These are phyloP conservation scores for Xylaria polymorpha DNA, from an alignment of 2,329 filamentous ascomycete genomes.

Conservation along the genomic window DNA sequence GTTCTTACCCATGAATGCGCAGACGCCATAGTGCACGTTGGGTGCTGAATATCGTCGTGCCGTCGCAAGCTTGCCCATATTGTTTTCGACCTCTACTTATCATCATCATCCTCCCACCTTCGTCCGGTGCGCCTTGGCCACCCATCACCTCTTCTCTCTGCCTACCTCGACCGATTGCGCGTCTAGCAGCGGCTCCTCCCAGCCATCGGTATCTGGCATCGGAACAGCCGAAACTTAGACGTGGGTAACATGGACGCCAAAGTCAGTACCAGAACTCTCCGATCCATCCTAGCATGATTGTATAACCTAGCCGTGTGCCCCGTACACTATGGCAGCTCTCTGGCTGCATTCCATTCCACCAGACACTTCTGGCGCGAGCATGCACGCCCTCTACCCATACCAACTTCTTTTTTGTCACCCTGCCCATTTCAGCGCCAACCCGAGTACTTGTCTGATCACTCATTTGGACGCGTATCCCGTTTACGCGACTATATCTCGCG, in stretches of 20 bases:
- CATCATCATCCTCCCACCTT: constrained; percentile 13
- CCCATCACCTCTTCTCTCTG: background rate
- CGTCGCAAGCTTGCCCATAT: constrained; percentile 25
- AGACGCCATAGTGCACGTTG: constrained; percentile 29
- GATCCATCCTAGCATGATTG: background rate
- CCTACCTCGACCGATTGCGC: constrained; percentile 19
- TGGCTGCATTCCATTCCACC: constrained; percentile 25
- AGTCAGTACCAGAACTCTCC: constrained; percentile 40
- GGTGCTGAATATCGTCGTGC: constrained; percentile 28
- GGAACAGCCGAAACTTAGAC: background rate
- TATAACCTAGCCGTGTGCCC: background rate
- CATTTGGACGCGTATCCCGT: background rate
- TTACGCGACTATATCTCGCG: background rate
- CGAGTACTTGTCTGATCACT: constrained; percentile 5
- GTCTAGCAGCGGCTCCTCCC: constrained; percentile 11
- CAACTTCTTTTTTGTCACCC: background rate
- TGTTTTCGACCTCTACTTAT: constrained; percentile 26
- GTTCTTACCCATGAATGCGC: constrained; percentile 31
- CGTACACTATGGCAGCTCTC: background rate
- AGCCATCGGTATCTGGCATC: constrained; percentile 25
- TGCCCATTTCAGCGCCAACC: background rate
- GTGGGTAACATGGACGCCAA: constrained; percentile 43
- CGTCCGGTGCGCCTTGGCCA: background rate
- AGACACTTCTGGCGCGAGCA: constrained; percentile 14
- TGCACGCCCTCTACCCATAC: background rate